Evolutionary conservation across 2,329 filamentous ascomycete species (phyloP).

Genomic region (Alternaria sp.): DNA sequence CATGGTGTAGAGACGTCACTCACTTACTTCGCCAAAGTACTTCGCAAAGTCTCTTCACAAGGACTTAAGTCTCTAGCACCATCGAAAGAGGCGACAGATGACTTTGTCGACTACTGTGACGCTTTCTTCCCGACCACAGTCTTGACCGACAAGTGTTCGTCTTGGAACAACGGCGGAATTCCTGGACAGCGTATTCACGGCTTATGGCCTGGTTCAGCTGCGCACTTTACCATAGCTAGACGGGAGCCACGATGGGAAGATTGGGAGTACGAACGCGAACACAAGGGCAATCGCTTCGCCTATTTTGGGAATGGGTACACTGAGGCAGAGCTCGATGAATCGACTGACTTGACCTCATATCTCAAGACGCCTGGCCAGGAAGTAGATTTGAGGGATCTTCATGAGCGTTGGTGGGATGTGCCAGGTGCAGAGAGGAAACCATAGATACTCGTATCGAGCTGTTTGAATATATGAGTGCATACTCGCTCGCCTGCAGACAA

Average conservation of each 20-base stretch:
- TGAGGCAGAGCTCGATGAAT: conserved; percentile 61
- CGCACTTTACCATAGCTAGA: conserved; percentile 65
- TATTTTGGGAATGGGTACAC: conserved; percentile 75
- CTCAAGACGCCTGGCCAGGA: conserved; percentile 60
- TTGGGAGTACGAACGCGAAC: conserved; percentile 60
- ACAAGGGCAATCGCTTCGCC: conserved; percentile 59
- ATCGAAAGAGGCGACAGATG: conserved; percentile 65
- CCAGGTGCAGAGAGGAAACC: conserved; percentile 32
- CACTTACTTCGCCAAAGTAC: conserved; percentile 68
- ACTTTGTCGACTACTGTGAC: conserved; percentile 67
- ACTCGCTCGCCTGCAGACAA: neutral
- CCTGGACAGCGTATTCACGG: conserved; percentile 70
- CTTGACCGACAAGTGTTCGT: conserved; percentile 68
- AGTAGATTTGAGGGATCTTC: conserved; percentile 66
- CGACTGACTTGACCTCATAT: conserved; percentile 69
- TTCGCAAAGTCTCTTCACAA: conserved; percentile 71
- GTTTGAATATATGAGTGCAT: neutral
- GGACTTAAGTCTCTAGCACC: conserved; percentile 69
- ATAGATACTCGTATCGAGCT: neutral
- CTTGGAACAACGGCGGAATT: conserved; percentile 71
- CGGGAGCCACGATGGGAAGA: conserved; percentile 66
- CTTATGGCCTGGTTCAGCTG: conserved; percentile 72
- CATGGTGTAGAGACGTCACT: conserved; percentile 71
- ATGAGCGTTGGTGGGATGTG: conserved; percentile 69
- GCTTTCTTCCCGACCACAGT: conserved; percentile 58